Base-by-base conservation (phyloP, 2,329 filamentous ascomycete genomes). In the Fusarium anguioides region DNA sequence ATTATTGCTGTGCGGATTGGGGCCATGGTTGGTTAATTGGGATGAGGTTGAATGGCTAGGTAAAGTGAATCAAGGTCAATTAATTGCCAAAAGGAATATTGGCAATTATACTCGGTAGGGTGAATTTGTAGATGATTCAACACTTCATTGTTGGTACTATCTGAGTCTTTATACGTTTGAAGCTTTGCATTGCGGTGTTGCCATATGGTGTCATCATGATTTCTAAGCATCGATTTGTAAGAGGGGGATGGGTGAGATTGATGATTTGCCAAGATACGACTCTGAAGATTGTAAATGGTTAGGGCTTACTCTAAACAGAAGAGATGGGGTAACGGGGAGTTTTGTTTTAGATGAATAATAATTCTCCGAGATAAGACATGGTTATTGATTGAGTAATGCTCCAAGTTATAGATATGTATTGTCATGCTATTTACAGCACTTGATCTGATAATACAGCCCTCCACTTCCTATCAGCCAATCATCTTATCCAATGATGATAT, bases 1-100 rank as follows among this genome's bases (percentile, higher is more conserved):
- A 88, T 80, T n/a, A 89, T 78, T 27, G 82, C 87, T 17, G 85
- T 76, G 50, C 84, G 83, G 59, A 88, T 86, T 11, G 81, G 83
- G 35, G 83, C 71, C 81, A 86, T 76, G n/a, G 2, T 36, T 48
- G 2, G 4, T 10, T 4, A 6, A 29, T 20, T 18, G 5, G 11
- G 6, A 6, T 14, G 4, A 29, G 12, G 7, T 1, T 6, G 1
- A 12, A 39, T 26, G 20, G 9, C 23, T 29, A 51, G 8, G 1
- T 24, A 26, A 26, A 10, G 24, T 26, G 10, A n/a, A n/a, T n/a
- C n/a, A n/a, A n/a, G n/a, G n/a, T n/a, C n/a, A n/a, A n/a, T n/a
- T n/a, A n/a, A n/a, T n/a, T n/a, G n/a, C n/a, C n/a, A n/a, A n/a
- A n/a, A 27, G 26, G 11, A 27, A 8, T 27, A 5, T 29, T 29